Evolutionary conservation across 352 stramenopile genomes (phyloP).

Genomic region (Globisporangium iwayamae): DNA sequence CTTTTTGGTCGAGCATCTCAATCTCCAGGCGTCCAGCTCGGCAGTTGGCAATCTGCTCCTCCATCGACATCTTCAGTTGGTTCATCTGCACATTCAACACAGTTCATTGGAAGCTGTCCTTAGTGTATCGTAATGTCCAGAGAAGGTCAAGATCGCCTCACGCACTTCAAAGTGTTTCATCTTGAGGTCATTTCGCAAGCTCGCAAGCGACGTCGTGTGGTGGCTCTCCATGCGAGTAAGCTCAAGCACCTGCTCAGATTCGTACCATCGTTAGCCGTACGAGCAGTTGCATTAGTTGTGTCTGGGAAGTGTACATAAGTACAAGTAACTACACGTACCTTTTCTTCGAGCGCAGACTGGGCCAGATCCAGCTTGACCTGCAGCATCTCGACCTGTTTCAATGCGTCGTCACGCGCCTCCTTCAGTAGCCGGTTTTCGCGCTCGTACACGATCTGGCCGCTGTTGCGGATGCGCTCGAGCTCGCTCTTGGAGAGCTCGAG

Average conservation of each 20-base stretch:
- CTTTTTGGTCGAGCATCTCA: slow-evolving; percentile 76
- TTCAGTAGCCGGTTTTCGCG: slow-evolving; percentile 71
- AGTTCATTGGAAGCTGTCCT: neutral
- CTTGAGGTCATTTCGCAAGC: slow-evolving; percentile 61
- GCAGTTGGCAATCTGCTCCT: slow-evolving; percentile 42
- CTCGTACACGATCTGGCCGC: slow-evolving; percentile 61
- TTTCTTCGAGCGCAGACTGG: slow-evolving; percentile 49
- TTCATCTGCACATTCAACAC: slow-evolving; percentile 31
- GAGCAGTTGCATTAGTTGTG: neutral
- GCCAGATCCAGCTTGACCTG: slow-evolving; percentile 45
- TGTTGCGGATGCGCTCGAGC: slow-evolving; percentile 65
- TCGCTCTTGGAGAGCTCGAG: slow-evolving; percentile 68
- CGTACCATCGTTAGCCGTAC: neutral
- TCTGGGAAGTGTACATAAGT: neutral
- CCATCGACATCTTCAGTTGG: slow-evolving; percentile 56
- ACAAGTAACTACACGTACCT: slow-evolving; percentile 20
- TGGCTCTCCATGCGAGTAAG: slow-evolving; percentile 46
- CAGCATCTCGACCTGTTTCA: slow-evolving; percentile 59
- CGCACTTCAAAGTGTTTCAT: slow-evolving; percentile 77
- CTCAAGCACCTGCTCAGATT: slow-evolving; percentile 38
- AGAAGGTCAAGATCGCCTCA: neutral
- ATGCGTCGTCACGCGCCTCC: slow-evolving; percentile 51
- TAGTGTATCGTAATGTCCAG: no score
- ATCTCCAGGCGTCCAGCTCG: slow-evolving; percentile 37
- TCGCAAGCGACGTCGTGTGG: slow-evolving; percentile 45